phyloP scores from a whole-genome alignment of 73 alveolate genomes.

The Paramecium tetraurelia region DNA sequence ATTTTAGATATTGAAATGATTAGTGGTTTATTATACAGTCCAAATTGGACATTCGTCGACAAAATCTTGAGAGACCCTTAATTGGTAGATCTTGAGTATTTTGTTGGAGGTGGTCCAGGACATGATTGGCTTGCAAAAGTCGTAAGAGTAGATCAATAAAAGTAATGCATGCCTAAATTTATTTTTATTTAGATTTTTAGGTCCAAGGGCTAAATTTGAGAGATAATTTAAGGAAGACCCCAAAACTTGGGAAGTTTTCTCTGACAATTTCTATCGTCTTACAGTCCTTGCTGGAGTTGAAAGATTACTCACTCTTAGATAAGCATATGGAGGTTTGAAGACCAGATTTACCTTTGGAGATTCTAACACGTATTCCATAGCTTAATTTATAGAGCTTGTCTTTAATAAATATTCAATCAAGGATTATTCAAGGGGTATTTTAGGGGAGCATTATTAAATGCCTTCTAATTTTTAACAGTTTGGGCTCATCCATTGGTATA shows the following conservation, averaged over 20 bases:
- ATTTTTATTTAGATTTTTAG: not conserved
- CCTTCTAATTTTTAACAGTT: conserved; percentile 29
- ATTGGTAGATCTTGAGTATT: conserved; percentile 12
- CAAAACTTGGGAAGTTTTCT: conserved; percentile 15
- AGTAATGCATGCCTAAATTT: not conserved
- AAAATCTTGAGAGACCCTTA: not conserved
- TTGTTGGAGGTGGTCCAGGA: conserved; percentile 51
- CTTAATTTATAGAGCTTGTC: conserved; percentile 8
- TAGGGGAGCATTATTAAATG: conserved; percentile 56
- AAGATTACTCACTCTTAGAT: conserved; percentile 59
- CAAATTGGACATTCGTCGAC: not conserved
- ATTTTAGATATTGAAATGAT: not conserved
- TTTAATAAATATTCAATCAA: conserved; percentile 49
- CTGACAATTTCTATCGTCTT: conserved; percentile 50
- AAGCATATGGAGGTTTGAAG: conserved; percentile 58
- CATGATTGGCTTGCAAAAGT: conserved; percentile 42
- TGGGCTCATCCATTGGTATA: conserved; percentile 53
- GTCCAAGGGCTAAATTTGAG: not conserved
- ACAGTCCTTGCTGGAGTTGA: conserved; percentile 60
- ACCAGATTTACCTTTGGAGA: conserved; percentile 54
- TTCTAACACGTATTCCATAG: conserved; percentile 10
- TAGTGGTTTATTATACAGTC: conserved; percentile 7
- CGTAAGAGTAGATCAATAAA: not conserved
- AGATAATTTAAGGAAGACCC: conserved; percentile 34
- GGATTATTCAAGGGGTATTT: conserved; percentile 62